A percentile compares a stretch with the other conserved stretches of the same genome.
Conservation (phyloP, 441 rosid species). For the Viola pubescens region DNA sequence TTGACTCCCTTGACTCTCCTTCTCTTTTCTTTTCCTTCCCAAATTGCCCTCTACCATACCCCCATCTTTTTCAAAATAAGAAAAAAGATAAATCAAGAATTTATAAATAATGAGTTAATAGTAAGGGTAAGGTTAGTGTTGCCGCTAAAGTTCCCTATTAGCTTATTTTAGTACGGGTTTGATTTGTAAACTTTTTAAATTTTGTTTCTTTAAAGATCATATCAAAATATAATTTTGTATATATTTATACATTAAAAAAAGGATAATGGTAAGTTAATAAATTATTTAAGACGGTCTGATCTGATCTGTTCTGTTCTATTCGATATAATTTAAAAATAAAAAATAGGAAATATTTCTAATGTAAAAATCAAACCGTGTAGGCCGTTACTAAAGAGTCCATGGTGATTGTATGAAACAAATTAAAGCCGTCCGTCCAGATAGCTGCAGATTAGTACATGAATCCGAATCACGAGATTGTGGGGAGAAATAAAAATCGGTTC, state of each 20-base stretch:
- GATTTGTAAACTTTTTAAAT: no score
- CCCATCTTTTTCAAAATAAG: no score
- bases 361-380: not conserved
- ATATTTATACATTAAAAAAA: no score
- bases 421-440: not conserved
- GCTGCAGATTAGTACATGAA: not conserved
- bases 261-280: not conserved
- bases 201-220: no score
- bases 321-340: not conserved
- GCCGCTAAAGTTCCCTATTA: no score
- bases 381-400: not conserved
- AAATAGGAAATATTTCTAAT: no score
- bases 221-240: no score
- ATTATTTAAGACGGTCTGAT: no score
- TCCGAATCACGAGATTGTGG: slow-evolving; percentile 9
- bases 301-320: not conserved
- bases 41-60: not conserved
- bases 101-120: no score
- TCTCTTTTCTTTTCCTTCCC: not conserved
- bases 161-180: no score
- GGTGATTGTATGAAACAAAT: not conserved
- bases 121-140: no score
- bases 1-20: slow-evolving; percentile 2
- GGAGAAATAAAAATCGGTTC: not conserved
- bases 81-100: no score